Conservation (phyloP, 176 grass and related monocot genomes). For the Olyra latifolia region DNA sequence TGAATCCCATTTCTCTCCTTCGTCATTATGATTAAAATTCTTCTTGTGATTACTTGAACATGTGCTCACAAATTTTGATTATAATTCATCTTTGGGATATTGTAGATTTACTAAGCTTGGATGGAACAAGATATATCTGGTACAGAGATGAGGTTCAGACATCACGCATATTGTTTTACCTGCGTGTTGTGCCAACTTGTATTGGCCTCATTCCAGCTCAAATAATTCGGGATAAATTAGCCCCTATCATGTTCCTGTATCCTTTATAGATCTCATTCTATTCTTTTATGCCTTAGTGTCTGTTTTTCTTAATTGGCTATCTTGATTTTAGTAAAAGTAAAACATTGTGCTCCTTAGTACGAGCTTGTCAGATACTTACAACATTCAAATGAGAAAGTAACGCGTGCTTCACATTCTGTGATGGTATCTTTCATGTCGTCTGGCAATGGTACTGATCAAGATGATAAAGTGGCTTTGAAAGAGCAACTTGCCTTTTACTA, state of each 20-base stretch:
- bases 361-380: slow-evolving; percentile 76
- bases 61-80: slow-evolving; percentile 15
- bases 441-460: slow-evolving; percentile 51
- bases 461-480: slow-evolving; percentile 67
- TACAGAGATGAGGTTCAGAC: slow-evolving; percentile 85
- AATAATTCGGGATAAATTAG: slow-evolving; percentile 53
- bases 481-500: slow-evolving; percentile 84
- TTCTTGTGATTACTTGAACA: not conserved
- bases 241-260: slow-evolving; percentile 85
- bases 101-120: slow-evolving; percentile 50
- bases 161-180: slow-evolving; percentile 82
- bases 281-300: slow-evolving; percentile 11
- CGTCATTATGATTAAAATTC: not conserved
- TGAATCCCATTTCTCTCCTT: slow-evolving; percentile 6
- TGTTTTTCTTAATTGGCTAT: not conserved
- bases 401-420: slow-evolving; percentile 79
- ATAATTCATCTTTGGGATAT: slow-evolving; percentile 17
- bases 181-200: slow-evolving; percentile 85
- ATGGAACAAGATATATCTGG: slow-evolving; percentile 62
- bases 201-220: slow-evolving; percentile 56
- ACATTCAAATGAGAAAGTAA: slow-evolving; percentile 92
- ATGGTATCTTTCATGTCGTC: slow-evolving; percentile 89
- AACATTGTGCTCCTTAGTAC: slow-evolving; percentile 43
- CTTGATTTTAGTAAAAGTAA: slow-evolving; percentile 6
- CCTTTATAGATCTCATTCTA: slow-evolving; percentile 30